A percentile compares a stretch with the other conserved stretches of the same genome.
Evolutionary conservation across 305 asterid genomes (phyloP).

Genomic region (Fraxinus sp.): DNA sequence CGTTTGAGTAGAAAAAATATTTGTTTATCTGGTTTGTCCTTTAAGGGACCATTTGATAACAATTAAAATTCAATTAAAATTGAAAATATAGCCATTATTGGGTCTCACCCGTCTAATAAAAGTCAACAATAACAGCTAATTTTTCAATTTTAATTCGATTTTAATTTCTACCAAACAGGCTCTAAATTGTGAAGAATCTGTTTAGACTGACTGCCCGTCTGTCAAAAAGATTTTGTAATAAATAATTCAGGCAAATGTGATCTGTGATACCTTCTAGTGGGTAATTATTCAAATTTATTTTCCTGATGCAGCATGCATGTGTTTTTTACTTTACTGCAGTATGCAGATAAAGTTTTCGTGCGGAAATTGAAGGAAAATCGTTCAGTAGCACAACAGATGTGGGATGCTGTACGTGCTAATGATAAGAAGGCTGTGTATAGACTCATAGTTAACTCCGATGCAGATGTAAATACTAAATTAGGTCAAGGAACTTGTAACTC

Average conservation of each 20-base stretch:
- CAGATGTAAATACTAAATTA: constrained; percentile 60
- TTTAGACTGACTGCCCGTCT: neutral
- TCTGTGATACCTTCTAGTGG: neutral
- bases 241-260: neutral
- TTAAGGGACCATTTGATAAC: neutral
- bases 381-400: constrained; percentile 61
- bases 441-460: constrained; percentile 74
- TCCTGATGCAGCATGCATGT: neutral
- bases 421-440: constrained; percentile 80
- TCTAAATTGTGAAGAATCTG: neutral
- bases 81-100: too few relatives aligned
- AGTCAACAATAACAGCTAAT: too few relatives aligned
- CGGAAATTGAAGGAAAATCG: constrained; percentile 64
- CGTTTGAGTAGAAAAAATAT: constrained; percentile 8
- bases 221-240: neutral
- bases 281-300: neutral
- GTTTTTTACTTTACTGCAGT: constrained; percentile 45
- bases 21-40: neutral
- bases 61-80: too few relatives aligned
- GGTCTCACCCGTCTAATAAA: too few relatives aligned
- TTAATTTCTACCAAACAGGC: too few relatives aligned
- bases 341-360: constrained; percentile 78
- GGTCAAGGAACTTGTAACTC: constrained; percentile 50
- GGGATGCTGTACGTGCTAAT: constrained; percentile 87
- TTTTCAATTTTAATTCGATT: too few relatives aligned